A percentile compares a stretch with the other conserved stretches of the same genome.
phyloP scores from a whole-genome alignment of 805 yeast genomes.

The Kluyveromyces dobzhanskii region DNA sequence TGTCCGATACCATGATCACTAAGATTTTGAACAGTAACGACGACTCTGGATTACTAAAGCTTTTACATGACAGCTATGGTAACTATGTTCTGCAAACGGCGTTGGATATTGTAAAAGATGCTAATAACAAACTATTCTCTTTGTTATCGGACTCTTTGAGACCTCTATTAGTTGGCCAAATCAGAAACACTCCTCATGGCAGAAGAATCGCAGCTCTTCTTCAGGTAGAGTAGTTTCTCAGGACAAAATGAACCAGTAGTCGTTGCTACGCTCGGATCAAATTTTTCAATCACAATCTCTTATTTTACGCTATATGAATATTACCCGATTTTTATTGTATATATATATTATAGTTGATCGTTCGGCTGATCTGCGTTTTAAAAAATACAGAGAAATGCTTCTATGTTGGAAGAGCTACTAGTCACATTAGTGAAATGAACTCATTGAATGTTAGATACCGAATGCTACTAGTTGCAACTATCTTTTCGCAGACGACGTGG shows the following conservation, averaged over 20 bases:
- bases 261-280: too few species aligned
- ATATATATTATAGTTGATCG: too few species aligned
- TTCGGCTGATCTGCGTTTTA: too few species aligned
- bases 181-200: slow-evolving; percentile 93
- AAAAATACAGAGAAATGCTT: too few species aligned
- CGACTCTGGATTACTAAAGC: slow-evolving; percentile 32
- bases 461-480: too few species aligned
- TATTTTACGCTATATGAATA: too few species aligned
- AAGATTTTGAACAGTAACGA: slow-evolving; percentile 36
- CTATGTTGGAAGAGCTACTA: too few species aligned
- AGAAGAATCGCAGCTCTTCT: slow-evolving; percentile 76
- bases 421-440: too few species aligned
- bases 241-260: too few species aligned
- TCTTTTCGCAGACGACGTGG: not conserved
- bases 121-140: slow-evolving; percentile 36
- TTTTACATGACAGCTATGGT: slow-evolving; percentile 86
- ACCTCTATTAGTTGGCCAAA: slow-evolving; percentile 63
- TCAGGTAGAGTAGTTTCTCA: slow-evolving; percentile 20
- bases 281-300: too few species aligned
- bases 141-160: slow-evolving; percentile 50
- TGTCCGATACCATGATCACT: slow-evolving; percentile 39
- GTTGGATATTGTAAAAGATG: slow-evolving; percentile 45
- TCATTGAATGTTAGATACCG: too few species aligned
- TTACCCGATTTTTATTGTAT: too few species aligned
- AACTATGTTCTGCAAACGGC: slow-evolving; percentile 94